Base-by-base conservation (phyloP, 768 basidiomycete species). In the Auricularia sp. region DNA sequence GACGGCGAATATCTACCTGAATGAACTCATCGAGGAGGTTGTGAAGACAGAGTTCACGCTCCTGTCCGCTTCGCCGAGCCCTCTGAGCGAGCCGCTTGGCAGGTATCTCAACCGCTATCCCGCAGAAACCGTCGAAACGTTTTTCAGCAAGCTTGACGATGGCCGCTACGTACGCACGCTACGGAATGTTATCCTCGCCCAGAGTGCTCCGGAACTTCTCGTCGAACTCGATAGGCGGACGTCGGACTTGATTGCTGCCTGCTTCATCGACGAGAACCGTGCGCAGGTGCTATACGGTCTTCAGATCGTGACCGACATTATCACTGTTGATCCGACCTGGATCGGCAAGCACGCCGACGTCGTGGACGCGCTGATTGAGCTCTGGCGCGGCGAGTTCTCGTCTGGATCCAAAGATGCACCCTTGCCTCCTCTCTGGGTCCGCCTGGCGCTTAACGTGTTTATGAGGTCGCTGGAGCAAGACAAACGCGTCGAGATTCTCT, bases 101-200 rank as follows among this genome's bases (percentile, higher is more conserved):
- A 87, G 87, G 73, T 98, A 94, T 75, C 81, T 98, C 24, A 87
- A 98, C 74, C 87, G 92, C 8, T 98, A 97, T 75, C 89, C 93
- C 0, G 78, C 76, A 3, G 91, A 98, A 70, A 90, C 93, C 2
- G 81, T 92, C 24, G 86, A 92, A 62, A 92, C 92, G 74, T 90
- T 99, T 74, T 77, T 94, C 68, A 82, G 83, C 11, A 84, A 92
- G 67, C 77, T 98, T n/a, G 80, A 84, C 56, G 85, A 90, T 69
- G 84, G 89, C 0, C 83, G 88, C 47, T 88, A 92, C 71, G 79
- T 97, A 54, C 85, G 89, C 67, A 96, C 95, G 0, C 77, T 94
- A 65, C 80, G 94, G 62, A 94, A 85, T 72, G 89, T 96, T 64
- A 77, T 98, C 11, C 84, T 87, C 61, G 90, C 89, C 13, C 84